A percentile compares a stretch with the other conserved stretches of the same genome.
Evolutionary conservation across 306 rosid genomes (phyloP).

Genomic region (Trifolium dubium): DNA sequence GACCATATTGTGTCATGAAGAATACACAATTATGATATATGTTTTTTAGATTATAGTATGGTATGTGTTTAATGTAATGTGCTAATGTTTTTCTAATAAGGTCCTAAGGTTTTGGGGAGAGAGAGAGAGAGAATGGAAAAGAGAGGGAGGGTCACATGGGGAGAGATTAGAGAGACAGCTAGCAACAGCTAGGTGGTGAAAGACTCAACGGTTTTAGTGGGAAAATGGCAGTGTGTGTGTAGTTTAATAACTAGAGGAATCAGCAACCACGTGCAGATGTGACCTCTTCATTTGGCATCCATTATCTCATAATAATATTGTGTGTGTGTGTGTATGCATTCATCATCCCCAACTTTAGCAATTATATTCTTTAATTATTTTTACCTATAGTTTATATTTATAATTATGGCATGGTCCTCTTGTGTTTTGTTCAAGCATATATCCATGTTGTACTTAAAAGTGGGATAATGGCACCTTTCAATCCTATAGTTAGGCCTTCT

Average conservation of each 20-base stretch:
- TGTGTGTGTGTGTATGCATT: neutral
- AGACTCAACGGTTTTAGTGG: conserved; percentile 62
- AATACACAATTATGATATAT: conserved; percentile 26
- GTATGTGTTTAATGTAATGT: neutral
- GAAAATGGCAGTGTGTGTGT: conserved; percentile 51
- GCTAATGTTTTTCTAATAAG: conserved; percentile 43
- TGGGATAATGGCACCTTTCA: conserved; percentile 8
- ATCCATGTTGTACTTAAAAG: neutral
- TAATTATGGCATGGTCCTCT: conserved; percentile 1
- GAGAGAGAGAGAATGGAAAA: conserved; percentile 34
- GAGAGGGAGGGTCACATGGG: conserved; percentile 76
- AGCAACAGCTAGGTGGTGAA: conserved; percentile 88
- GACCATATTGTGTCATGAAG: conserved; percentile 26
- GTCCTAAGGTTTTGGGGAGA: conserved; percentile 54
- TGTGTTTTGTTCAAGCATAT: neutral
- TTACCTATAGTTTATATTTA: neutral
- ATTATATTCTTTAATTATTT: neutral
- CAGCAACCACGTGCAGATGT: conserved; percentile 93
- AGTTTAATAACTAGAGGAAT: conserved; percentile 58
- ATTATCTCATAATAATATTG: conserved; percentile 38
- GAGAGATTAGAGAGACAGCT: conserved; percentile 76
- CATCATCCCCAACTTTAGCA: neutral
- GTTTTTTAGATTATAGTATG: conserved; percentile 35
- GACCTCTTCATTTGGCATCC: conserved; percentile 67
- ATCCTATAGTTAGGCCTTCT: neutral